A percentile compares a stretch with the other conserved stretches of the same genome.
phyloP scores from a whole-genome alignment of 1,284 basidiomycete species.

The Flammula alnicola region DNA sequence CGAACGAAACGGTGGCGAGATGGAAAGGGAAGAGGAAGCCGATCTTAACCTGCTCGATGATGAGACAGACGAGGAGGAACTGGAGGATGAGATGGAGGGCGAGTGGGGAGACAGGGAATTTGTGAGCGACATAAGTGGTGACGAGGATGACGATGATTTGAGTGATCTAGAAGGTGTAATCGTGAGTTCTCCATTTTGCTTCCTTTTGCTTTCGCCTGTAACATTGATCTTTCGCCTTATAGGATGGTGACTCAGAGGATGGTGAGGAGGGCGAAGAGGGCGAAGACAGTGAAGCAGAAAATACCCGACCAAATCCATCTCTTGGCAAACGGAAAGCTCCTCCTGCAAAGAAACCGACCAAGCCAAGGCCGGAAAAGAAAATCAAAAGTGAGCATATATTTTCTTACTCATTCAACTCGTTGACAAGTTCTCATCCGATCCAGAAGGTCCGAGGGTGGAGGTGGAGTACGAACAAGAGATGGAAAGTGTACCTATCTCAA shows the following conservation, averaged over 20 bases:
- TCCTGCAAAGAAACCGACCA: slow-evolving; percentile 51
- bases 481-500: slow-evolving; percentile 69
- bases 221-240: slow-evolving; percentile 24
- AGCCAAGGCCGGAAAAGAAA: slow-evolving; percentile 63
- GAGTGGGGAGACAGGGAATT: slow-evolving; percentile 80
- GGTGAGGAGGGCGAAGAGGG: slow-evolving; percentile 45
- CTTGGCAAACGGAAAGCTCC: slow-evolving; percentile 75
- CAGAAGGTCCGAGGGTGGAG: slow-evolving; percentile 83
- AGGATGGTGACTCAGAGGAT: slow-evolving; percentile 39
- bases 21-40: slow-evolving; percentile 54
- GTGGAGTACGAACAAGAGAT: slow-evolving; percentile 95
- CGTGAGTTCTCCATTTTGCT: slow-evolving; percentile 41
- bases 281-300: slow-evolving; percentile 38
- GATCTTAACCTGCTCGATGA: slow-evolving; percentile 59
- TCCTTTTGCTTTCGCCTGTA: slow-evolving; percentile 8
- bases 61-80: slow-evolving; percentile 65
- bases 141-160: slow-evolving; percentile 57
- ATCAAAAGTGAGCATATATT: slow-evolving; percentile 54
- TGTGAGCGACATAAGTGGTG: slow-evolving; percentile 83
- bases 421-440: slow-evolving; percentile 12
- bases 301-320: slow-evolving; percentile 43
- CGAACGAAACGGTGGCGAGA: slow-evolving; percentile 64
- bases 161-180: slow-evolving; percentile 76
- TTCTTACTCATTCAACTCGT: slow-evolving; percentile 1
- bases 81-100: slow-evolving; percentile 64